A percentile compares a stretch with the other conserved stretches of the same genome.
Evolutionary conservation across 2,329 filamentous ascomycete species (phyloP).

Genomic region (Monosporascus cannonballus): DNA sequence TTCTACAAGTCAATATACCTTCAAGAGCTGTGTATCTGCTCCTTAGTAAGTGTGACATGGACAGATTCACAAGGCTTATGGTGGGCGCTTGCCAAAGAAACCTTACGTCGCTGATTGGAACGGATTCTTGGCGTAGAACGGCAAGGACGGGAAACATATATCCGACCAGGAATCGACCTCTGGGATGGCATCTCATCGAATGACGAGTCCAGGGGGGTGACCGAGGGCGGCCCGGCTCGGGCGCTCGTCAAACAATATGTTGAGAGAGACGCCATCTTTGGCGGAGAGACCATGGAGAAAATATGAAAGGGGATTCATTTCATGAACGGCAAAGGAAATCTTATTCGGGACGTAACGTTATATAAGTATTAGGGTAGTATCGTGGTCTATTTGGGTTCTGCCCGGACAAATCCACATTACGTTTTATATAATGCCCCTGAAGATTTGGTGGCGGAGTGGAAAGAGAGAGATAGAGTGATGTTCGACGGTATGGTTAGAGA

Average conservation of each 20-base stretch:
- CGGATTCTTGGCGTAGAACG: conserved; percentile 4
- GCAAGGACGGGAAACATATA: conserved; percentile 1
- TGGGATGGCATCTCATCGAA: conserved; percentile 4
- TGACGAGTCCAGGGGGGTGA: conserved; percentile 5
- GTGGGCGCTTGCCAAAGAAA: not conserved
- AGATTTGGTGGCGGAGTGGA: not conserved
- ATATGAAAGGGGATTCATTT: conserved; percentile 3
- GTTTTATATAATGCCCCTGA: conserved; percentile 3
- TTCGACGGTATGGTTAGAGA: conserved; percentile 1
- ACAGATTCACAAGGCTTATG: conserved; percentile 2
- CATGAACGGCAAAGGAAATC: conserved; percentile 4
- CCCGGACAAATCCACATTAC: conserved; percentile 10
- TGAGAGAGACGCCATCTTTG: conserved; percentile 2
- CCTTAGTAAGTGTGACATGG: too few relatives aligned
- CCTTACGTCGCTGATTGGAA: conserved; percentile 4
- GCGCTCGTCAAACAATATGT: conserved; percentile 11
- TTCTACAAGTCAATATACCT: too few relatives aligned
- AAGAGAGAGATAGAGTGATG: not conserved
- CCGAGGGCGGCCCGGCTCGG: conserved; percentile 4
- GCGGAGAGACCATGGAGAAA: not conserved
- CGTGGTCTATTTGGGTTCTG: conserved; percentile 7
- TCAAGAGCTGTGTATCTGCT: too few relatives aligned
- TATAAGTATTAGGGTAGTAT: conserved; percentile 3
- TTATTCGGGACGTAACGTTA: conserved; percentile 1
- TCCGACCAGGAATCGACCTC: conserved; percentile 2